Conservation (phyloP, 805 yeast genomes). For the Wickerhamomyces chaumierensis region DNA sequence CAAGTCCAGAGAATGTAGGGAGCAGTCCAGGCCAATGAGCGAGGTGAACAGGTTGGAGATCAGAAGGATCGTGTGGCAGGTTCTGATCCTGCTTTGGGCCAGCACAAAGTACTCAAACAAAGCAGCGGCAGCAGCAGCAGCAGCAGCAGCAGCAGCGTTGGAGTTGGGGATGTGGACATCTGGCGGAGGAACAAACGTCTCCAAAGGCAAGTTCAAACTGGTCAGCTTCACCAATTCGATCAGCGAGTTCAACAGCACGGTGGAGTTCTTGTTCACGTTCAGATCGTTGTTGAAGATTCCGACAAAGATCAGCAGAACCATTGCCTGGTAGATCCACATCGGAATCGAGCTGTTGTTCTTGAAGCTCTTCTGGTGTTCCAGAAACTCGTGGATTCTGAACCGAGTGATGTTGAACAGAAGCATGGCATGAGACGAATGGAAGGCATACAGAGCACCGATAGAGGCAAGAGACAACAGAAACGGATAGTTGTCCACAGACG, state of each 20-base stretch:
- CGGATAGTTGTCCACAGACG: conserved; percentile 46
- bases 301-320: conserved; percentile 69
- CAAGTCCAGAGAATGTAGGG: conserved; percentile 35
- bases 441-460: conserved; percentile 79
- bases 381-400: conserved; percentile 50
- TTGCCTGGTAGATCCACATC: conserved; percentile 76
- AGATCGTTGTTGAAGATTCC: conserved; percentile 66
- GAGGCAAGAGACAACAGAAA: conserved; percentile 73
- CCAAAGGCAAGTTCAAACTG: conserved; percentile 53
- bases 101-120: conserved; percentile 46
- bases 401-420: conserved; percentile 58
- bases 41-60: conserved; percentile 47
- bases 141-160: too few species aligned
- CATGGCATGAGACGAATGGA: conserved; percentile 68
- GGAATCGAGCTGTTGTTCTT: conserved; percentile 50
- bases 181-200: conserved; percentile 29
- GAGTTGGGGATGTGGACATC: conserved; percentile 20
- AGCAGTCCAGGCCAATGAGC: conserved; percentile 31
- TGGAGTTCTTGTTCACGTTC: conserved; percentile 65
- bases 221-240: conserved; percentile 68
- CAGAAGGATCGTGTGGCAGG: conserved; percentile 54
- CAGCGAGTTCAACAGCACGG: conserved; percentile 71
- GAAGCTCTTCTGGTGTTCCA: conserved; percentile 32
- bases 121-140: too few species aligned
- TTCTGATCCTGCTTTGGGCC: conserved; percentile 69